Base-by-base conservation (phyloP, 495 filamentous ascomycete species). In the Rusavskia elegans region DNA sequence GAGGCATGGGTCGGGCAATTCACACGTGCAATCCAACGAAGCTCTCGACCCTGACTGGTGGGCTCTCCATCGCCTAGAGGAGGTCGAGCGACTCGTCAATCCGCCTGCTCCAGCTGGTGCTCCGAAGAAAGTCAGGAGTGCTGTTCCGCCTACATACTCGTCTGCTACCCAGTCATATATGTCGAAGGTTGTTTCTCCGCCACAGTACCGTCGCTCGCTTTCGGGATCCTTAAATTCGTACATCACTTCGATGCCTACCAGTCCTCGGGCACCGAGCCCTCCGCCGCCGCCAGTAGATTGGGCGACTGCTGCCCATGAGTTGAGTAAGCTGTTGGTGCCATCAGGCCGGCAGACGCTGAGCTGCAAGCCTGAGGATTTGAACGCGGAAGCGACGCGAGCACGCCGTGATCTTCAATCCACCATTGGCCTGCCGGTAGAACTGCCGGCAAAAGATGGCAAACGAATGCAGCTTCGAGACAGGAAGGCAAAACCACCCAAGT, bases 321-420 rank as follows among this genome's bases (percentile, higher is more conserved):
- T 96, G 16, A 85, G 79, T 58, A 89, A 87, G 61, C 64, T 89
- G 5, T 76, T 97, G 25, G 84, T 95, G 46, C 92, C 92, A 1
- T 68, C 66, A 10, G 68, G 79, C 56, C 73, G 86, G 10, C 77
- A 85, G 63, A 86, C 81, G 0, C 71, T 64, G 23, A 94, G 87
- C 65, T 87, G 73, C 60, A 81, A 68, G n/a, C 71, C 75, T 6
- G 81, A 89, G 58, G 87, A 95, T 19, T 71, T 94, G 29, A 78
- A 80, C 55, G 76, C 76, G 2, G 77, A 82, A 63, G 80, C 81
- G 19, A 77, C 72, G 38, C 67, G 80, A 53, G 65, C 71, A 50
- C 68, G 79, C 52, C 68, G 75, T 49, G 85, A 84, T 49, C 78
- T 84, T 6, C 79, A 84, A 55, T 73, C 76, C 19, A 57, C 59